These are phyloP conservation scores for Hericium alpestre DNA, from an alignment of 768 basidiomycete species.

Conservation along the genomic window DNA sequence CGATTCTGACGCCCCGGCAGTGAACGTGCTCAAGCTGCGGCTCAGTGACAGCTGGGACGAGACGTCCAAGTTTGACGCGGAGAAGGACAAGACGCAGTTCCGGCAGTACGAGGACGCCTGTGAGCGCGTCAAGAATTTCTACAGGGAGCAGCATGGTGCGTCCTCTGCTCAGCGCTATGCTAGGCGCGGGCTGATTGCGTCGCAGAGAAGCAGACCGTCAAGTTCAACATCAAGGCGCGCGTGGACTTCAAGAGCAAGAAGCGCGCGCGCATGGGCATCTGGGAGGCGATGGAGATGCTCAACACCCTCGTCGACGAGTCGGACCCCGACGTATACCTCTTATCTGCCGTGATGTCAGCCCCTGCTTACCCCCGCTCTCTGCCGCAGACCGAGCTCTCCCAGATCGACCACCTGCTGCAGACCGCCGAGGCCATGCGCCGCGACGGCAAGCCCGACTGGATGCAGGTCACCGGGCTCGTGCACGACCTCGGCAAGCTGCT, in stretches of 20 bases:
- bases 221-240: slow-evolving; percentile 71
- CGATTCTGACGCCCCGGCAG: slow-evolving; percentile 24
- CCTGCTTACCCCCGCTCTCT: not conserved
- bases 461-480: slow-evolving; percentile 80
- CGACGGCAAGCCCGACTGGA: slow-evolving; percentile 86
- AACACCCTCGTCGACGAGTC: slow-evolving; percentile 84
- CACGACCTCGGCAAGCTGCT: slow-evolving; percentile 88
- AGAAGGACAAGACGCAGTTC: slow-evolving; percentile 58
- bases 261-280: slow-evolving; percentile 68
- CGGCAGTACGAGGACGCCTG: slow-evolving; percentile 68
- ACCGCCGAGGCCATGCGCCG: slow-evolving; percentile 83
- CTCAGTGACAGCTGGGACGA: slow-evolving; percentile 33
- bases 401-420: slow-evolving; percentile 86
- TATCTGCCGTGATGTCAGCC: not conserved
- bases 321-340: slow-evolving; percentile 63
- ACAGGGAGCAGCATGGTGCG: slow-evolving; percentile 69
- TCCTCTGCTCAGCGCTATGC: slow-evolving; percentile 3
- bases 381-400: slow-evolving; percentile 57
- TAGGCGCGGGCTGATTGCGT: not conserved
- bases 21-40: slow-evolving; percentile 58
- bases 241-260: slow-evolving; percentile 58
- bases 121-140: slow-evolving; percentile 68
- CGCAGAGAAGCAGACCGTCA: slow-evolving; percentile 79
- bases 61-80: slow-evolving; percentile 43
- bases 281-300: slow-evolving; percentile 82